phyloP scores from a whole-genome alignment of 306 rosid species.

The Glycine soja region DNA sequence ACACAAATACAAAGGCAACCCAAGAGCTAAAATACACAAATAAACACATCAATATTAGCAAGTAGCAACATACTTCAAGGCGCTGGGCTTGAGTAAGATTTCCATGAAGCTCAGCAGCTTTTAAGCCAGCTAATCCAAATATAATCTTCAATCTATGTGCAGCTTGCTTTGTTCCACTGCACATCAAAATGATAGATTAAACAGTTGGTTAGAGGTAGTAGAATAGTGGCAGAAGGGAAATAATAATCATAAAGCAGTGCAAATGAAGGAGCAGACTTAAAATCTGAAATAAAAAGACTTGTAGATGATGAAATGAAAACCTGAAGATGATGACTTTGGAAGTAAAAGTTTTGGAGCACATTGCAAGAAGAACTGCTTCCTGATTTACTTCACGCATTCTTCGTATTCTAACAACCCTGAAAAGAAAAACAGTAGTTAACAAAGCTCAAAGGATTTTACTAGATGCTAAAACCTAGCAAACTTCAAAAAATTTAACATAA shows the following conservation, averaged over 20 bases:
- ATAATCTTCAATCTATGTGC: constrained; percentile 94
- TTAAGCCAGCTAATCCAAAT: constrained; percentile 92
- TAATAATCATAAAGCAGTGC: constrained; percentile 30
- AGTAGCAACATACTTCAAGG: constrained; percentile 71
- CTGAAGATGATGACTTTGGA: constrained; percentile 89
- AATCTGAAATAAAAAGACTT: too few relatives aligned
- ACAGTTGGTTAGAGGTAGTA: constrained; percentile 3
- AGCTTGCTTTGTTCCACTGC: constrained; percentile 93
- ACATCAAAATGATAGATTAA: constrained; percentile 39
- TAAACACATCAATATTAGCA: constrained; percentile 14
- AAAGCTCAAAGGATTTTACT: constrained; percentile 21
- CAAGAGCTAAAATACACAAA: constrained; percentile 12
- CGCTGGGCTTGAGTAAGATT: constrained; percentile 98
- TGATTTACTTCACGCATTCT: constrained; percentile 91
- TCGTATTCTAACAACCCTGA: constrained; percentile 92
- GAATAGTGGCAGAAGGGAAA: not conserved
- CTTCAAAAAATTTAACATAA: not conserved
- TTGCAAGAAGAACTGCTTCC: constrained; percentile 93
- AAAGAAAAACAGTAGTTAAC: constrained; percentile 22
- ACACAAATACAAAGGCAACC: constrained; percentile 3
- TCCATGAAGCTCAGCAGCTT: constrained; percentile 97
- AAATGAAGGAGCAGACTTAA: not conserved
- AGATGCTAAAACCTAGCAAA: constrained; percentile 31
- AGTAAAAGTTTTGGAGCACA: constrained; percentile 87
- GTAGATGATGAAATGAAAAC: constrained; percentile 49